Conservation (phyloP, 768 basidiomycete species). For the Chalciporus pseudorubinellus region DNA sequence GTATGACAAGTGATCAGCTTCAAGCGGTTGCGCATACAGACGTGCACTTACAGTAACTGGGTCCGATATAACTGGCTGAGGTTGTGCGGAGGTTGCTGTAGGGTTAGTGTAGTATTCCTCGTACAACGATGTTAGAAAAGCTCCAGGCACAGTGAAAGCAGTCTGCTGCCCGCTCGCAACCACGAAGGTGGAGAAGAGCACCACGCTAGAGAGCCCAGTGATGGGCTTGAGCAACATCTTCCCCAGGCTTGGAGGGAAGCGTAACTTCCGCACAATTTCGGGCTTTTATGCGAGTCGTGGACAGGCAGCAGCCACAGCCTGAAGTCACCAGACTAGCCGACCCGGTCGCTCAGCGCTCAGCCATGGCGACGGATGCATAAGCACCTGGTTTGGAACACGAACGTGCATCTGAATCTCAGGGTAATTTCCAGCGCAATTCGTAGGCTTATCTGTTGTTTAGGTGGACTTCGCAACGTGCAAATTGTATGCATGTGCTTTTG, state of each 20-base stretch:
- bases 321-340: no score
- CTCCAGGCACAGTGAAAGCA: slow-evolving; percentile 53
- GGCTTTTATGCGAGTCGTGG: slow-evolving; percentile 17
- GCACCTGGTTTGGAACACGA: slow-evolving; percentile 11
- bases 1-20: not conserved
- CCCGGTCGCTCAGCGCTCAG: no score
- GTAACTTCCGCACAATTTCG: not conserved
- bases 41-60: slow-evolving; percentile 51
- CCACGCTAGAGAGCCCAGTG: slow-evolving; percentile 1
- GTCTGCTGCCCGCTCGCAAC: slow-evolving; percentile 15
- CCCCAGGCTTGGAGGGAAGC: not conserved
- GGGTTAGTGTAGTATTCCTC: slow-evolving; percentile 69
- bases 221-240: slow-evolving; percentile 13
- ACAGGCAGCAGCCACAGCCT: no score
- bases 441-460: no score
- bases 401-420: slow-evolving; percentile 27
- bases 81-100: slow-evolving; percentile 68
- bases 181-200: slow-evolving; percentile 5
- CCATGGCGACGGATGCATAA: no score
- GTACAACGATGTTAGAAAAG: slow-evolving; percentile 65
- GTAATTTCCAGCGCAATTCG: no score
- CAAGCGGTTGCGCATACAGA: slow-evolving; percentile 1
- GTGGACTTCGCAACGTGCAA: no score
- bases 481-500: no score
- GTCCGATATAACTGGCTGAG: slow-evolving; percentile 76